Evolutionary conservation across 2,329 filamentous ascomycete species (phyloP).

Genomic region (Remersonia thermophila): DNA sequence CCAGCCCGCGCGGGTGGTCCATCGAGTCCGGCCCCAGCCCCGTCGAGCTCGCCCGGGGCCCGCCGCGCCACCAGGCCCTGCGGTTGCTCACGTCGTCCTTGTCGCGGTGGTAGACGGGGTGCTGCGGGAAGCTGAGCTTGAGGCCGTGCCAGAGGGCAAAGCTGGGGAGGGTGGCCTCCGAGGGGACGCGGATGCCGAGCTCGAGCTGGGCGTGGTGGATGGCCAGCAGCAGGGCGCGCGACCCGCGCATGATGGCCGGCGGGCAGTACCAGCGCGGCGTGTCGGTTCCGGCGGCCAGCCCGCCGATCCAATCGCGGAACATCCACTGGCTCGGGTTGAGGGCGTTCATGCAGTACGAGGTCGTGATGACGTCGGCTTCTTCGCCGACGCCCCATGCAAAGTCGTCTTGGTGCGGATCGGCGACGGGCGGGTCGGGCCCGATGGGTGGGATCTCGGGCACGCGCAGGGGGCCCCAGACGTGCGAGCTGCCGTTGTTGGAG

Average conservation of each 20-base stretch:
- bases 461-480: conserved; percentile 22
- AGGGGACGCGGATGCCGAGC: conserved; percentile 21
- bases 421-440: conserved; percentile 19
- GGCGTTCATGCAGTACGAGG: conserved; percentile 21
- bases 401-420: conserved; percentile 15
- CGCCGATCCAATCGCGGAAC: conserved; percentile 22
- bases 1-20: conserved; percentile 17
- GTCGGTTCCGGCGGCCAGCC: conserved; percentile 16
- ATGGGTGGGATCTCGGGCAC: conserved; percentile 21
- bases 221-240: conserved; percentile 21
- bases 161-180: conserved; percentile 25
- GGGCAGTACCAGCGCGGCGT: conserved; percentile 25
- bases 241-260: conserved; percentile 24
- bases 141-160: conserved; percentile 28
- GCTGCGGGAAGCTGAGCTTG: conserved; percentile 26
- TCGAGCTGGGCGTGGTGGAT: conserved; percentile 23
- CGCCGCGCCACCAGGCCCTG: conserved; percentile 21
- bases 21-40: conserved; percentile 18
- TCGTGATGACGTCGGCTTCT: conserved; percentile 22
- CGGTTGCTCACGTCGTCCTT: conserved; percentile 15
- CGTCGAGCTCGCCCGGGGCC: conserved; percentile 16
- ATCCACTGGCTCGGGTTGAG: conserved; percentile 19
- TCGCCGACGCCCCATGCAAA: conserved; percentile 25
- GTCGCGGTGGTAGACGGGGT: conserved; percentile 23
- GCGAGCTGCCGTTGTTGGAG: conserved; percentile 18